phyloP scores from a whole-genome alignment of 208 protist genomes.

The Wallacemonas sp. region DNA sequence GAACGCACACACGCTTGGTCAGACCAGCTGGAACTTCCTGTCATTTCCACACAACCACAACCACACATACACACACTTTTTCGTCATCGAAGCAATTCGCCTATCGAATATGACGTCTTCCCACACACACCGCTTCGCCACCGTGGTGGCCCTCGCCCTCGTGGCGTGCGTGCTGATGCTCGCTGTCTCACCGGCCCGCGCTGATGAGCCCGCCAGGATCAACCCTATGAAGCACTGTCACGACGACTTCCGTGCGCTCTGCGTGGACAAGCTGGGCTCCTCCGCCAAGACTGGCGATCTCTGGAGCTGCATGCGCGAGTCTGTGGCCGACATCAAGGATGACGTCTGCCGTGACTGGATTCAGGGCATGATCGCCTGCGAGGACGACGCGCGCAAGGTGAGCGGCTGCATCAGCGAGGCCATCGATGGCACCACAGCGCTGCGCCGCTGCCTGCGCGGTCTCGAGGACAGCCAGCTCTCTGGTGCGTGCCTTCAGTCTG shows the following conservation, averaged over 20 bases:
- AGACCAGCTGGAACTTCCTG: too few species aligned
- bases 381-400: constrained; percentile 31
- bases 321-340: constrained; percentile 27
- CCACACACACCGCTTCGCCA: background rate
- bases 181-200: background rate
- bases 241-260: constrained; percentile 33
- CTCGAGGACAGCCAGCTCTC: constrained; percentile 25
- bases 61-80: too few species aligned
- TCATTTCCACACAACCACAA: too few species aligned
- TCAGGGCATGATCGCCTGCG: constrained; percentile 36
- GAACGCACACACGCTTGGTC: too few species aligned
- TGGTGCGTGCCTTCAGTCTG: constrained; percentile 25
- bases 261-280: constrained; percentile 3
- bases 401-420: constrained; percentile 33
- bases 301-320: constrained; percentile 48
- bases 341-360: constrained; percentile 36
- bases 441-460: constrained; percentile 37
- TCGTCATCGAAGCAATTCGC: too few species aligned
- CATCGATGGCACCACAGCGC: constrained; percentile 23
- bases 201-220: constrained; percentile 13
- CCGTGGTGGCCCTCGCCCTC: background rate
- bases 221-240: constrained; percentile 36
- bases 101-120: too few species aligned
- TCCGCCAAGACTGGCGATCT: constrained; percentile 15
- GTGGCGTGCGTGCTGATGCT: background rate